These are phyloP conservation scores for Begonia peltatifolia DNA, from an alignment of 306 rosid genomes.

Conservation along the genomic window DNA sequence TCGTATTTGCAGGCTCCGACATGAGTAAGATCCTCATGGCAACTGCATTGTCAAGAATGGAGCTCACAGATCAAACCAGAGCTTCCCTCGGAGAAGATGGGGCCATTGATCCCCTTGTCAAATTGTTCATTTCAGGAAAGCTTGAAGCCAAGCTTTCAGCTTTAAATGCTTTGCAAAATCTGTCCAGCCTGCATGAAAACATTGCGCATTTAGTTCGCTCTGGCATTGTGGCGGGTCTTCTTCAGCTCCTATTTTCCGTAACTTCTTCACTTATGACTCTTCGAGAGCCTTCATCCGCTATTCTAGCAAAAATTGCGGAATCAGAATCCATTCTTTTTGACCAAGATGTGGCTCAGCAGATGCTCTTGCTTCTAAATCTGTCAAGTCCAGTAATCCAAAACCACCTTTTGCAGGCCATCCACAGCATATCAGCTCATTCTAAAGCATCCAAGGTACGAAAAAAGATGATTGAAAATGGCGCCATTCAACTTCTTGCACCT, in stretches of 20 bases:
- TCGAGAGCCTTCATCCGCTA: constrained; percentile 78
- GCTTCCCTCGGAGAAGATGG: constrained; percentile 69
- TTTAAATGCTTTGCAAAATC: constrained; percentile 67
- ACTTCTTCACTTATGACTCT: constrained; percentile 88
- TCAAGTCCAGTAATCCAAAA: constrained; percentile 65
- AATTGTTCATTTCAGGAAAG: constrained; percentile 58
- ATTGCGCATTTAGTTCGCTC: constrained; percentile 44
- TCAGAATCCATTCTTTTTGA: constrained; percentile 54
- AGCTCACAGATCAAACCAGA: constrained; percentile 67
- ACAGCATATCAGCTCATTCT: constrained; percentile 55
- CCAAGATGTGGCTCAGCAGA: constrained; percentile 58
- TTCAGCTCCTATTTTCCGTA: constrained; percentile 86
- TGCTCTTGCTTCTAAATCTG: constrained; percentile 78
- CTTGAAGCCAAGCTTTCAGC: constrained; percentile 85
- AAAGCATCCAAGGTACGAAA: constrained; percentile 45
- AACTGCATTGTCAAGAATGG: constrained; percentile 69
- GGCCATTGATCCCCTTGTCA: constrained; percentile 60
- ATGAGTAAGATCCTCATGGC: constrained; percentile 94
- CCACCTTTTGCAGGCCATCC: constrained; percentile 68
- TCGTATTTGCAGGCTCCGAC: constrained; percentile 55
- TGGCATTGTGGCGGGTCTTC: constrained; percentile 46
- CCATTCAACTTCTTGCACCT: constrained; percentile 68
- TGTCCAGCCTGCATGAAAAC: constrained; percentile 49
- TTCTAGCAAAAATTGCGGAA: constrained; percentile 72
- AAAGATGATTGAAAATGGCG: constrained; percentile 67